Evolutionary conservation across 148 eudicot species (phyloP).

Genomic region (Silene latifolia): DNA sequence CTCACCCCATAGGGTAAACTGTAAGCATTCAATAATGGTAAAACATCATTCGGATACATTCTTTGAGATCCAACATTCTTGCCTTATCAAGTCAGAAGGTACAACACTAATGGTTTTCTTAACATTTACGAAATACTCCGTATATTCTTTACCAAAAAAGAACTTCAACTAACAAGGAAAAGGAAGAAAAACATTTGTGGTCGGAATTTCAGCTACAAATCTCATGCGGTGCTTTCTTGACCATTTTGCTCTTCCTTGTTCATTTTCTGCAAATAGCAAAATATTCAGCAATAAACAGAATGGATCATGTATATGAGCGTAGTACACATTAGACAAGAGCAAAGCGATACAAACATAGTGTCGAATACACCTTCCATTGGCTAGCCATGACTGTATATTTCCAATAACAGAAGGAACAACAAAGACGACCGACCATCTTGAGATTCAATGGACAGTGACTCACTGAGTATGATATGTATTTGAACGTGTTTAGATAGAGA

Average conservation of each 20-base stretch:
- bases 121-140: neutral
- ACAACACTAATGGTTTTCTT: neutral
- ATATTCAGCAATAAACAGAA: neutral
- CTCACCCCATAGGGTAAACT: neutral
- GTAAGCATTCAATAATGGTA: neutral
- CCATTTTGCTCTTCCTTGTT: conserved; percentile 29
- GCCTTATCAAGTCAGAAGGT: neutral
- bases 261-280: conserved; percentile 32
- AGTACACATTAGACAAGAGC: neutral
- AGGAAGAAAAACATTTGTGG: neutral
- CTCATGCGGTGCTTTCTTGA: conserved; percentile 24
- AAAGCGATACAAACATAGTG: neutral
- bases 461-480: no score
- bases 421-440: no score
- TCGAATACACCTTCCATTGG: neutral
- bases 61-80: neutral
- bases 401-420: no score
- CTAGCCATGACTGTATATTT: neutral
- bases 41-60: neutral
- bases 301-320: neutral
- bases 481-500: no score
- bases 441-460: no score
- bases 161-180: neutral
- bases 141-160: neutral
- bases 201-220: conserved; percentile 1